Evolutionary conservation across 306 rosid genomes (phyloP), one percentile per base, ranked within the genome.

Genomic region (Canavalia gladiata): DNA sequence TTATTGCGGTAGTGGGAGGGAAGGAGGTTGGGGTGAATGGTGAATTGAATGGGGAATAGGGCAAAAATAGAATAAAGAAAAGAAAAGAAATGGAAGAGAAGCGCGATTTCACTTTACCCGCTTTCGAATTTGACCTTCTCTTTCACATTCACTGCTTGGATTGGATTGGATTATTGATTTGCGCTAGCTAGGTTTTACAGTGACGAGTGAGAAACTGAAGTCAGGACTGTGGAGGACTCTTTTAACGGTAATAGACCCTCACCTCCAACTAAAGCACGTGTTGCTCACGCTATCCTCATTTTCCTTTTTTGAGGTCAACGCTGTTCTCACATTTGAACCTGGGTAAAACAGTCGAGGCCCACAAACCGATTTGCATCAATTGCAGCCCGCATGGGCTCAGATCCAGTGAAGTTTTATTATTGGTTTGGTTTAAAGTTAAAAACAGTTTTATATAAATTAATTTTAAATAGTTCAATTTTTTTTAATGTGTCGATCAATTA

Each of bases 1-100:
- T 57, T 13, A 71, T 34, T 34, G 31, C 4, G 41, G 33, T 6
- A 30, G 9, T 3, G 59, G 79, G 79, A 77, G 73, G 65, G 74
- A 51, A 41, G 0, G 57, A 3, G 43, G 18, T 76, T 29, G 68
- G 52, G 50, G 25, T 18, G 25, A 18, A 18, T 18, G 28, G 68
- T 9, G 33, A 41, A 28, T 8, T 18, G 25, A 18, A 18, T 18
- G 25, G 56, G 31, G 29, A 70, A 64, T 52, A 69, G 83, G 75
- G 78, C 43, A 31, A 46, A 62, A 52, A n/a, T n/a, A 35, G 6
- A 47, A 63, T 12, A 33, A 63, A 13, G 35, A 12, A 1, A 34
- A 25, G 31, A 5, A 45, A 10, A 13, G 43, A 75, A 37, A 75
- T 28, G 45, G 3, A 9, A 58, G 69, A 30, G 58, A 41, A 12